Evolutionary conservation across 306 rosid species (phyloP).

Genomic region (Cicer judaicum): DNA sequence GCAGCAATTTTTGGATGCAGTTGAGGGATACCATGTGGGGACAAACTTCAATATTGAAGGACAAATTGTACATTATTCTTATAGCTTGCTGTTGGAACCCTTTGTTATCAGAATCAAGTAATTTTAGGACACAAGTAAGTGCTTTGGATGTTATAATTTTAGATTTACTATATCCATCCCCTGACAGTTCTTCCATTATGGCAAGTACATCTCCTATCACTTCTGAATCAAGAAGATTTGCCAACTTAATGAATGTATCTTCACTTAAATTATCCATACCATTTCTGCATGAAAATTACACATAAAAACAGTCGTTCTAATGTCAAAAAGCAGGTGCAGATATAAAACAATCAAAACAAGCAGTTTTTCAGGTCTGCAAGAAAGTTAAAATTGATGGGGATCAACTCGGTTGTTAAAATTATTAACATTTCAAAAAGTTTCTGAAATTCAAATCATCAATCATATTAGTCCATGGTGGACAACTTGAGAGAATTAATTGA

Average conservation of each 20-base stretch:
- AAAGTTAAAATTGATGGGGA: neutral
- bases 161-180: constrained; percentile 41
- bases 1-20: constrained; percentile 70
- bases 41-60: constrained; percentile 56
- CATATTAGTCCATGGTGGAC: neutral
- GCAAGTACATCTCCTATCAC: constrained; percentile 67
- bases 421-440: neutral
- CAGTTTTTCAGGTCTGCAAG: constrained; percentile 5
- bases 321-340: constrained; percentile 21
- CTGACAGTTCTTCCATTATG: constrained; percentile 72
- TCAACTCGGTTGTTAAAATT: neutral
- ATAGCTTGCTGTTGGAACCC: constrained; percentile 61
- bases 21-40: constrained; percentile 53
- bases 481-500: neutral
- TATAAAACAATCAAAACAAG: constrained; percentile 34
- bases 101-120: constrained; percentile 58
- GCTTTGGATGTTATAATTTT: constrained; percentile 64
- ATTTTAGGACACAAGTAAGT: constrained; percentile 53
- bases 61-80: constrained; percentile 59
- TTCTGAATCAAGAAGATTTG: constrained; percentile 66
- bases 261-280: constrained; percentile 49
- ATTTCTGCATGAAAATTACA: constrained; percentile 56
- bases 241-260: constrained; percentile 56
- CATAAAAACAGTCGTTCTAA: neutral
- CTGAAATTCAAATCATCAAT: neutral